A percentile compares a stretch with the other conserved stretches of the same genome.
Evolutionary conservation across 192 early-diverging fungal genomes (phyloP).

Genomic region (Spinellus fusiger): DNA sequence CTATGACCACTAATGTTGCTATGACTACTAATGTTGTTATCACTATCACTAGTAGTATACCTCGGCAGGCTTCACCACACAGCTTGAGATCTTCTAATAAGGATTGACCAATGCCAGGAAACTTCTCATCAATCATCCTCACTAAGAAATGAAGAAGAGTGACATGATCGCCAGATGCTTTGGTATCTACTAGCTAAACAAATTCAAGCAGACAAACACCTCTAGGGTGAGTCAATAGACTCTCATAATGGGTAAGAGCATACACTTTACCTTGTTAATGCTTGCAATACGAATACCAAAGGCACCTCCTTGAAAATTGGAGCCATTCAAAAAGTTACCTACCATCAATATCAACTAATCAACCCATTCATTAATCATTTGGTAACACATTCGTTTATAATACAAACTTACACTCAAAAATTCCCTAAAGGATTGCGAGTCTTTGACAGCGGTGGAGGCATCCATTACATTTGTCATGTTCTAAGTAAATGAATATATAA

Average conservation of each 20-base stretch:
- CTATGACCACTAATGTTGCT: neutral
- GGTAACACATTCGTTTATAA: neutral
- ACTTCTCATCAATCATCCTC: slow-evolving; percentile 55
- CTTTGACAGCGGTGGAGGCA: slow-evolving; percentile 58
- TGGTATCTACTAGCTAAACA: slow-evolving; percentile 69
- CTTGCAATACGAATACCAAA: slow-evolving; percentile 81
- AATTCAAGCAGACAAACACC: neutral
- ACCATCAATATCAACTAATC: slow-evolving; percentile 66
- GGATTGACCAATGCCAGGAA: slow-evolving; percentile 47
- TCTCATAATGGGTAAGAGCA: neutral
- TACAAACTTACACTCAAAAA: slow-evolving; percentile 50
- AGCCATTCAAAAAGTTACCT: slow-evolving; percentile 83
- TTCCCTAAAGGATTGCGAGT: slow-evolving; percentile 63
- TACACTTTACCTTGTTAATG: slow-evolving; percentile 62
- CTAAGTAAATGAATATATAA: slow-evolving; percentile 5
- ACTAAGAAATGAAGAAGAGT: slow-evolving; percentile 78
- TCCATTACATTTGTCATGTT: slow-evolving; percentile 56
- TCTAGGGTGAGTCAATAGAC: neutral
- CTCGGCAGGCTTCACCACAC: slow-evolving; percentile 70
- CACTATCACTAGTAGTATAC: slow-evolving; percentile 29
- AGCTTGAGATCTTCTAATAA: slow-evolving; percentile 64
- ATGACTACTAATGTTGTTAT: neutral
- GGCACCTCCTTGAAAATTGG: slow-evolving; percentile 72
- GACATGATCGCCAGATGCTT: slow-evolving; percentile 57
- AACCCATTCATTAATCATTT: neutral